Conservation (phyloP, 306 rosid species). For the Cicer cuneatum region DNA sequence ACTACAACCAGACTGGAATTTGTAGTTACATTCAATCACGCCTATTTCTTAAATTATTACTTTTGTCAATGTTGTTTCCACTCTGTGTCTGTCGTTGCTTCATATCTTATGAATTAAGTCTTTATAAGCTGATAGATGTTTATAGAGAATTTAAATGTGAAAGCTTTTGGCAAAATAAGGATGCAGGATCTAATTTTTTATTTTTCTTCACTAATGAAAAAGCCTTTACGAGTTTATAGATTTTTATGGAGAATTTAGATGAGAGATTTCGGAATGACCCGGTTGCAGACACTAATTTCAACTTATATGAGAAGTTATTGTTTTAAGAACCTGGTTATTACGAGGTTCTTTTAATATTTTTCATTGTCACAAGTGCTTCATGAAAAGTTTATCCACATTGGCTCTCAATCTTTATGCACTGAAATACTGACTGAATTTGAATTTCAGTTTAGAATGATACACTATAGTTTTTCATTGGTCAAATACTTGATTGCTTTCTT, state of each 20-base stretch:
- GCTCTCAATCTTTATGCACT: background rate
- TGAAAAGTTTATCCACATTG: background rate
- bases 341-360: background rate
- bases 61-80: too few relatives aligned
- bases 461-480: background rate
- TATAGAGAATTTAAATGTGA: background rate
- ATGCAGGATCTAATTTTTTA: background rate
- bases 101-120: background rate
- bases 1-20: too few relatives aligned
- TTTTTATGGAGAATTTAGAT: background rate
- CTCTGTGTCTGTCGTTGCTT: too few relatives aligned
- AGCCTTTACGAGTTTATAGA: background rate
- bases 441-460: constrained; percentile 1
- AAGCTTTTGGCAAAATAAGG: background rate
- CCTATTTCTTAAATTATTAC: too few relatives aligned
- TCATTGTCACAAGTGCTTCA: background rate
- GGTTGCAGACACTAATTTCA: background rate
- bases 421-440: background rate
- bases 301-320: background rate
- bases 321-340: background rate
- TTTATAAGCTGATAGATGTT: background rate
- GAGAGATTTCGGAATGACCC: too few relatives aligned
- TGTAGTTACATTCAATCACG: too few relatives aligned
- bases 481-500: constrained; percentile 35
- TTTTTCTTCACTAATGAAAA: background rate